Evolutionary conservation across 2,329 filamentous ascomycete species (phyloP).

Genomic region (Chaetomium sp.): DNA sequence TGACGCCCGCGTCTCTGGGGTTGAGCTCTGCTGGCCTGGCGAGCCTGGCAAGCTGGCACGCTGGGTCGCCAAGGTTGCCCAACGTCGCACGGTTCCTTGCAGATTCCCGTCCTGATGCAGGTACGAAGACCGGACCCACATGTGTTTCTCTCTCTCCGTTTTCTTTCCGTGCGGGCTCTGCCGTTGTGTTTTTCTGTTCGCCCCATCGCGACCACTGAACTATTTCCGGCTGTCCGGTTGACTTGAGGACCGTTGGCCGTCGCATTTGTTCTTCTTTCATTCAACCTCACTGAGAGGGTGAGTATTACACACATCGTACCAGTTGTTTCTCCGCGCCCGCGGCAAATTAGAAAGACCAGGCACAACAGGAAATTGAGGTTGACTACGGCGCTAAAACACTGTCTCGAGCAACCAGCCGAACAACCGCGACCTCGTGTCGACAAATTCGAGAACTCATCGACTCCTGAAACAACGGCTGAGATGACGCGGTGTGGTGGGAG

Average conservation of each 20-base stretch:
- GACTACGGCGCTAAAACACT: too few relatives aligned
- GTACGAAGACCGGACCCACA: constrained; percentile 4
- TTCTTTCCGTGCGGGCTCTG: not conserved
- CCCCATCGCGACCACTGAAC: not conserved
- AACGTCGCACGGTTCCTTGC: constrained; percentile 14
- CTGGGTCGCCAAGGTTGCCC: not conserved
- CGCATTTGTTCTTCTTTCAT: too few relatives aligned
- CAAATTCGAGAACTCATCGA: not conserved
- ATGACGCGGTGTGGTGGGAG: constrained; percentile 9
- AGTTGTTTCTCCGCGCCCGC: too few relatives aligned
- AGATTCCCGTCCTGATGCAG: constrained; percentile 2
- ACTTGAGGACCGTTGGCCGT: too few relatives aligned
- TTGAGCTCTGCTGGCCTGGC: not conserved
- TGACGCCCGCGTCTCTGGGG: not conserved
- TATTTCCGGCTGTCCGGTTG: not conserved
- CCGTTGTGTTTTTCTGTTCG: not conserved
- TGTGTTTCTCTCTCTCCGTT: not conserved
- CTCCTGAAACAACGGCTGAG: constrained; percentile 8
- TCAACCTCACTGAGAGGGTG: too few relatives aligned
- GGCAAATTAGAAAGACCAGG: too few relatives aligned
- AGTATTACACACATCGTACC: too few relatives aligned
- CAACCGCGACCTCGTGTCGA: too few relatives aligned
- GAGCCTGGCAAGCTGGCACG: not conserved
- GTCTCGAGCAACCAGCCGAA: too few relatives aligned
- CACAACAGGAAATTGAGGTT: too few relatives aligned